Evolutionary conservation across 148 eudicot species (phyloP).

Genomic region (Drosera capensis): DNA sequence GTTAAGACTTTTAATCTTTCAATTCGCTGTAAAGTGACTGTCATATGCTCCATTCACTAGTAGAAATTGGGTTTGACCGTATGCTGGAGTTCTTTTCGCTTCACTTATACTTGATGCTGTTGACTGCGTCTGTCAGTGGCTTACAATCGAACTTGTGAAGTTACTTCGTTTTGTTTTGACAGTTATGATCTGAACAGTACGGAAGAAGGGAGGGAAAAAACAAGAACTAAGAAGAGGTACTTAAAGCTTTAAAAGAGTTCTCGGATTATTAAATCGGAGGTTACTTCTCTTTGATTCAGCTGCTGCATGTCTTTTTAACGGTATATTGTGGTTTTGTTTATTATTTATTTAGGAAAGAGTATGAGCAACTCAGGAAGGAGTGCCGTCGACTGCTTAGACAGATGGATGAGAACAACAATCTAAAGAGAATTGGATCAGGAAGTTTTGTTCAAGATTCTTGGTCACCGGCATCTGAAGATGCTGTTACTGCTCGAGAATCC

Average conservation of each 20-base stretch:
- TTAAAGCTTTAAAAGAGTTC: conserved; percentile 1
- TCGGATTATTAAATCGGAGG: conserved; percentile 1
- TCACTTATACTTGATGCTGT: too few relatives aligned
- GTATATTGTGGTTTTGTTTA: neutral
- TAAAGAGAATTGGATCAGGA: conserved; percentile 20
- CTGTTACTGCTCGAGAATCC: conserved; percentile 68
- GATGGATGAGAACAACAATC: conserved; percentile 13
- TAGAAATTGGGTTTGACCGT: too few relatives aligned
- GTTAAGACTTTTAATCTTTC: too few relatives aligned
- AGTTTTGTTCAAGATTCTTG: conserved; percentile 18
- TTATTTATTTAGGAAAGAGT: conserved; percentile 54
- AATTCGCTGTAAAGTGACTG: too few relatives aligned
- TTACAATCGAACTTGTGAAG: too few relatives aligned
- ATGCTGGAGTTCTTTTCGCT: too few relatives aligned
- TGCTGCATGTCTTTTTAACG: neutral
- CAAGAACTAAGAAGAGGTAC: conserved; percentile 58
- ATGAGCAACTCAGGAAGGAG: conserved; percentile 64
- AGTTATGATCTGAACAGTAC: conserved; percentile 68
- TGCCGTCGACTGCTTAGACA: conserved; percentile 50
- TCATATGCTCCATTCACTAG: too few relatives aligned
- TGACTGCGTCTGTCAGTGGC: too few relatives aligned
- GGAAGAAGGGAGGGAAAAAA: conserved; percentile 60
- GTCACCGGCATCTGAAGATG: conserved; percentile 68
- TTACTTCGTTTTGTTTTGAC: conserved; percentile 15
- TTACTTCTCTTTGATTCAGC: neutral